Evolutionary conservation across 805 yeast species (phyloP).

Genomic region (Candida sakaeoensis): DNA sequence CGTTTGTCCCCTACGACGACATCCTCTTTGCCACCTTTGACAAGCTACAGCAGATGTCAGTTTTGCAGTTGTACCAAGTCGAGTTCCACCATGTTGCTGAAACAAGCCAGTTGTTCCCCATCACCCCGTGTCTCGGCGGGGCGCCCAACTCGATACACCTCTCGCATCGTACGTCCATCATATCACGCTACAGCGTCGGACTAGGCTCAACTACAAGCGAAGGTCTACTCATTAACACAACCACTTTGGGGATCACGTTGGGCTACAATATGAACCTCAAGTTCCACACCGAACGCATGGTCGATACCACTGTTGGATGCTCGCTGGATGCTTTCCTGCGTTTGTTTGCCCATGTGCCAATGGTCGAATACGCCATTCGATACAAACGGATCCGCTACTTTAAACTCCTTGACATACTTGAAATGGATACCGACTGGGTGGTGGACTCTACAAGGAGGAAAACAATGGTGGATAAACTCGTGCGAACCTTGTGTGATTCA

Average conservation of each 20-base stretch:
- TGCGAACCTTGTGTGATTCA: conserved; percentile 4
- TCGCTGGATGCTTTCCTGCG: conserved; percentile 2
- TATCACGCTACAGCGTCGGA: neutral
- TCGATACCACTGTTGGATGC: conserved; percentile 4
- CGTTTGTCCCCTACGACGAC: conserved; percentile 7
- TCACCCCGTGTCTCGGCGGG: conserved; percentile 3
- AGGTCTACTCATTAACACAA: conserved; percentile 1
- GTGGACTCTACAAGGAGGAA: neutral
- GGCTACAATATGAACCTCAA: neutral
- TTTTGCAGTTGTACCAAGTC: neutral
- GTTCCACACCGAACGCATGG: neutral
- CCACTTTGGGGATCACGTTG: conserved; percentile 5
- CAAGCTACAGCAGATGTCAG: neutral
- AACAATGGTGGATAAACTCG: conserved; percentile 2
- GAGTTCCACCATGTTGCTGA: neutral
- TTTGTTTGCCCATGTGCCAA: conserved; percentile 4
- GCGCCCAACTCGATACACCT: neutral
- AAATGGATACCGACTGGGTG: neutral
- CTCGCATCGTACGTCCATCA: conserved; percentile 4
- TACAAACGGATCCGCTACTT: neutral
- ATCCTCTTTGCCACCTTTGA: conserved; percentile 1
- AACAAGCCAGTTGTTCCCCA: neutral
- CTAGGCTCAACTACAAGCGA: neutral
- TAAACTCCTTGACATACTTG: neutral
- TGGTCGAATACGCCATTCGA: neutral